These are phyloP conservation scores for Niveomyces coronatus DNA, from an alignment of 2,329 filamentous ascomycete species.

Conservation along the genomic window DNA sequence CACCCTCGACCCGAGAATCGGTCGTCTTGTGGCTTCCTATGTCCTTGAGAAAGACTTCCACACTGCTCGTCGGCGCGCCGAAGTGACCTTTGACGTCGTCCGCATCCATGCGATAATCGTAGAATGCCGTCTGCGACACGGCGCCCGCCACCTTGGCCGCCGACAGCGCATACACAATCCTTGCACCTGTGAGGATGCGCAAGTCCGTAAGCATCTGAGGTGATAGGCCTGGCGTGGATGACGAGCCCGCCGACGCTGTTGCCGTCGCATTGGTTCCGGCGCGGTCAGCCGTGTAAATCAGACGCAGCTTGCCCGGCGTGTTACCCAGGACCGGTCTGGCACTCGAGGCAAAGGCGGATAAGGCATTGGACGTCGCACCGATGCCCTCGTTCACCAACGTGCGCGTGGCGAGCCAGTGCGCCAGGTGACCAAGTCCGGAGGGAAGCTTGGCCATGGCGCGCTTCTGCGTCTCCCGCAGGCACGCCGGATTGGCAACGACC, in stretches of 20 bases:
- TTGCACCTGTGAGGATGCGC: constrained; percentile 67
- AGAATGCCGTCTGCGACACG: constrained; percentile 76
- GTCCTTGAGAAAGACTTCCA: constrained; percentile 68
- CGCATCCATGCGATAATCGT: constrained; percentile 63
- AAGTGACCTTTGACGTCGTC: constrained; percentile 48
- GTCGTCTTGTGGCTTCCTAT: constrained; percentile 49
- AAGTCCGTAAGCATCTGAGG: constrained; percentile 67
- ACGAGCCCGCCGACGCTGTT: too few relatives aligned
- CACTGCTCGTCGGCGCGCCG: constrained; percentile 66
- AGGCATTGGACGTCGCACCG: constrained; percentile 47
- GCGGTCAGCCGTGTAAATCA: constrained; percentile 71
- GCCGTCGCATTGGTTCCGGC: constrained; percentile 57
- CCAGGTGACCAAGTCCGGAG: constrained; percentile 53
- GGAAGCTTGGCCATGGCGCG: constrained; percentile 49
- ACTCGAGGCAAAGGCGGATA: constrained; percentile 45
- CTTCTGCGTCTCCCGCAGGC: constrained; percentile 57
- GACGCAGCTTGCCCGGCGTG: constrained; percentile 62
- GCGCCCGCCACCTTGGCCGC: constrained; percentile 78
- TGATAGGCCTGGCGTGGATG: constrained; percentile 53
- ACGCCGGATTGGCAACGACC: constrained; percentile 65
- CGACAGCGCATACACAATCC: constrained; percentile 77
- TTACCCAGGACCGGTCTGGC: constrained; percentile 49
- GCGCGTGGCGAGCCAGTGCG: constrained; percentile 63
- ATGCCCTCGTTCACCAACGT: constrained; percentile 59
- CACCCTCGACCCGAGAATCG: constrained; percentile 50